phyloP scores from a whole-genome alignment of 257 asterid genomes.

The Nicotiana sylvestris region DNA sequence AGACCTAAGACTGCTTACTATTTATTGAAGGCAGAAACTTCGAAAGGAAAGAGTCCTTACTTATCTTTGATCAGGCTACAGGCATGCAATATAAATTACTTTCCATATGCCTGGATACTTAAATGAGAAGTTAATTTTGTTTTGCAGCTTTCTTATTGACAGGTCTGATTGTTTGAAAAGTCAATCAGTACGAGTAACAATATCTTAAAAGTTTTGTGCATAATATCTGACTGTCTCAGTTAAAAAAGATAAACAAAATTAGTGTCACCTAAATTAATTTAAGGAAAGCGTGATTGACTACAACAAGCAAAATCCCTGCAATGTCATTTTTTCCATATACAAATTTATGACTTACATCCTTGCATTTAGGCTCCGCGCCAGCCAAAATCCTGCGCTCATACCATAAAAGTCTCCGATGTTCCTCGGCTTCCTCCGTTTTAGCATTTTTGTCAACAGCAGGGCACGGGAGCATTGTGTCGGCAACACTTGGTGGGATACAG shows the following conservation, averaged over 20 bases:
- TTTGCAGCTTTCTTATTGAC: background rate
- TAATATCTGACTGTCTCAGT: background rate
- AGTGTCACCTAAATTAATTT: background rate
- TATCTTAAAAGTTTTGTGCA: background rate
- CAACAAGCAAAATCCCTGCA: background rate
- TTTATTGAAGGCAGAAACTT: background rate
- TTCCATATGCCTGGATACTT: background rate
- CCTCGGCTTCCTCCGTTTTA: constrained; percentile 20
- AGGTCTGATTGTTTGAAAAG: background rate
- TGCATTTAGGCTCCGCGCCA: constrained; percentile 30
- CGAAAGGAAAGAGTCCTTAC: no score
- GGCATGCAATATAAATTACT: background rate
- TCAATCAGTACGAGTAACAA: background rate
- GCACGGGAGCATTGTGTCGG: constrained; percentile 77
- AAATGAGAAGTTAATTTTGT: background rate
- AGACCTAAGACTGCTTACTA: background rate
- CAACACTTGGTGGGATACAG: constrained; percentile 69
- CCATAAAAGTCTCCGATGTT: constrained; percentile 47
- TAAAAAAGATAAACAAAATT: background rate
- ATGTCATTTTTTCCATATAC: background rate
- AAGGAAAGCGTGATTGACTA: background rate
- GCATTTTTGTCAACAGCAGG: constrained; percentile 11
- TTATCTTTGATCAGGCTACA: background rate
- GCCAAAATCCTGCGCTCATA: constrained; percentile 45
- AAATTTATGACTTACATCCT: constrained; percentile 30